phyloP scores from a whole-genome alignment of 2,329 filamentous ascomycete species.

The Talaromyces sp. region DNA sequence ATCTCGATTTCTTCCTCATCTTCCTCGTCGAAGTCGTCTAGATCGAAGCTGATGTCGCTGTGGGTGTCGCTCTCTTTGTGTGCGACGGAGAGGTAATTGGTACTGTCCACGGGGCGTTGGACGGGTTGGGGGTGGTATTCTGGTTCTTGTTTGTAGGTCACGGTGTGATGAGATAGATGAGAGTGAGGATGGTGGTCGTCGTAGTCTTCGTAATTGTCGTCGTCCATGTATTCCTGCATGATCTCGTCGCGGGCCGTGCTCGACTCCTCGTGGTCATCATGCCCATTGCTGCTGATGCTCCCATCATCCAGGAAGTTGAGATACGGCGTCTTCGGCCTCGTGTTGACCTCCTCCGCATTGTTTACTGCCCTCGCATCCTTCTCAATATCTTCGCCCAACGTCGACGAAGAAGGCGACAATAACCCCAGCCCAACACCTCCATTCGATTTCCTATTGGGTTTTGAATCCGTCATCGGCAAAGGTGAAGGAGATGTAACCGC shows the following conservation, averaged over 20 bases:
- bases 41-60: neutral
- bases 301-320: neutral
- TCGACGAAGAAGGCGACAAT: slow-evolving; percentile 5
- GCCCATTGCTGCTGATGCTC: neutral
- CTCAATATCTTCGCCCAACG: neutral
- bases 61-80: neutral
- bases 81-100: neutral
- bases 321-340: neutral
- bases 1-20: slow-evolving; percentile 14
- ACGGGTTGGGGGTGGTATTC: neutral
- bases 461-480: neutral
- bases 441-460: neutral
- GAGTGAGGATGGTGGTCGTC: neutral
- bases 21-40: slow-evolving; percentile 12
- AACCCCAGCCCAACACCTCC: neutral
- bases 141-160: neutral
- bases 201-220: slow-evolving; percentile 7
- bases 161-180: no score
- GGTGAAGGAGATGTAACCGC: slow-evolving; percentile 1
- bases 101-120: no score
- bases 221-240: slow-evolving; percentile 18
- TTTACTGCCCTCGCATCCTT: neutral
- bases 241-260: slow-evolving; percentile 14
- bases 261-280: slow-evolving; percentile 4
- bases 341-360: neutral